A percentile compares a stretch with the other conserved stretches of the same genome.
These are phyloP conservation scores for Fusarium abutilonis DNA, from an alignment of 2,329 filamentous ascomycete species.

Conservation along the genomic window DNA sequence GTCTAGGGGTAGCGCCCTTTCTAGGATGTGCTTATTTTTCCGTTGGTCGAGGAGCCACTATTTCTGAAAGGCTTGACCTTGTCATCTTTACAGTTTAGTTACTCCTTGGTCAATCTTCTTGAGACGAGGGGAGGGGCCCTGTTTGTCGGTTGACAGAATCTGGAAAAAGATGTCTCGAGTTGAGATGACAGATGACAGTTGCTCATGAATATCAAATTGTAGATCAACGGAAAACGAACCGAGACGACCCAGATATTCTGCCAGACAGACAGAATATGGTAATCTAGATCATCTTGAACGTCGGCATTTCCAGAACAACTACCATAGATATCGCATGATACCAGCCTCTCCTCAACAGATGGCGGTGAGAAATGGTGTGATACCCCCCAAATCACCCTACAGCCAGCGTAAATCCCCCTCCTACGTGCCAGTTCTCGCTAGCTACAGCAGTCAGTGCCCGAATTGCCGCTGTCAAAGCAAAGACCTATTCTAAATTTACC, in stretches of 20 bases:
- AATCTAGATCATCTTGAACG: not conserved
- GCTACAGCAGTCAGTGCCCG: not conserved
- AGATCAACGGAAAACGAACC: slow-evolving; percentile 2
- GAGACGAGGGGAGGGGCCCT: not conserved
- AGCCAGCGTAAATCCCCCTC: slow-evolving; percentile 1
- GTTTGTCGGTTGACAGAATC: not conserved
- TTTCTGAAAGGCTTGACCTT: not conserved
- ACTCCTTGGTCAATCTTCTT: slow-evolving; percentile 11
- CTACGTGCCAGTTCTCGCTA: not conserved
- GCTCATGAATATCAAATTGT: not conserved
- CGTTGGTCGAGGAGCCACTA: slow-evolving; percentile 10
- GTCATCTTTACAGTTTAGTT: not conserved
- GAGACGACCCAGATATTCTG: not conserved
- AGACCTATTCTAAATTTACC: too few species aligned
- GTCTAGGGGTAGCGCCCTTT: not conserved
- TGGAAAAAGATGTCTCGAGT: not conserved
- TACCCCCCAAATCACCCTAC: slow-evolving; percentile 9
- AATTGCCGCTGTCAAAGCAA: too few species aligned
- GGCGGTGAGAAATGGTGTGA: slow-evolving; percentile 24
- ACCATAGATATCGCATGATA: slow-evolving; percentile 15
- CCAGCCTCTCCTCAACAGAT: not conserved
- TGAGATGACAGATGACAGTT: not conserved
- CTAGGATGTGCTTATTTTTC: slow-evolving; percentile 26
- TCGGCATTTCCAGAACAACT: slow-evolving; percentile 1
- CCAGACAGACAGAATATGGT: too few species aligned